Evolutionary conservation across 768 basidiomycete genomes (phyloP).

Genomic region (Chalciporus piperatus): DNA sequence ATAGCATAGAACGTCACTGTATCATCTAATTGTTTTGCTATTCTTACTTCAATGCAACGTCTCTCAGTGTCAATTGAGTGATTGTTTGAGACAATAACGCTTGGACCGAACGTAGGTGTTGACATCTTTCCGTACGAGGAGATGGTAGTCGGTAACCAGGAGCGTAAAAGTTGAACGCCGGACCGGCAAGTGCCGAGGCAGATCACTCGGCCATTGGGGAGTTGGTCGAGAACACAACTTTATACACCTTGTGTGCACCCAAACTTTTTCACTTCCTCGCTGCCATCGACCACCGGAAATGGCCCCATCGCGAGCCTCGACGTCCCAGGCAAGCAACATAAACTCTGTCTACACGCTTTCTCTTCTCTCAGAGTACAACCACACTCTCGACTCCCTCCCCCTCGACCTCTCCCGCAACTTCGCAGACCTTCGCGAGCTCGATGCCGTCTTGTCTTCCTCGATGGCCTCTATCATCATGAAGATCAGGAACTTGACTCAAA

Average conservation of each 20-base stretch:
- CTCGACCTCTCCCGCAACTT: conserved; percentile 92
- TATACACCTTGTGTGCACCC: conserved; percentile 6
- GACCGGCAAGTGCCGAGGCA: conserved; percentile 30
- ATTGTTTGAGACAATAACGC: conserved; percentile 5
- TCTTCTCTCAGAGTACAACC: conserved; percentile 80
- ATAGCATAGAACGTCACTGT: conserved; percentile 20
- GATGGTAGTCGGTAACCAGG: too few species aligned
- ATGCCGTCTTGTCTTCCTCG: conserved; percentile 92
- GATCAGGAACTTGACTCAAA: conserved; percentile 67
- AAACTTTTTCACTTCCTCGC: neutral
- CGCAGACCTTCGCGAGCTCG: conserved; percentile 96
- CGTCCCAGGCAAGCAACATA: conserved; percentile 29
- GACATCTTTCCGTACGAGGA: too few species aligned
- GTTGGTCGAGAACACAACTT: conserved; percentile 8
- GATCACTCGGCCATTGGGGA: conserved; percentile 1
- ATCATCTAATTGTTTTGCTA: conserved; percentile 10
- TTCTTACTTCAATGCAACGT: conserved; percentile 3
- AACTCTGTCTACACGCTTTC: conserved; percentile 60
- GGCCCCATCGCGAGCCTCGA: conserved; percentile 36
- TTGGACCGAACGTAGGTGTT: too few species aligned
- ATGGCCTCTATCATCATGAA: conserved; percentile 79
- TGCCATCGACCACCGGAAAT: conserved; percentile 21
- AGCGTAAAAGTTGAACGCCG: conserved; percentile 10
- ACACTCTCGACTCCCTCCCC: conserved; percentile 91
- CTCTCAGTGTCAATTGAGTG: neutral